These are phyloP conservation scores for Lathyrus tuberosus DNA, from an alignment of 306 rosid genomes.

Conservation along the genomic window DNA sequence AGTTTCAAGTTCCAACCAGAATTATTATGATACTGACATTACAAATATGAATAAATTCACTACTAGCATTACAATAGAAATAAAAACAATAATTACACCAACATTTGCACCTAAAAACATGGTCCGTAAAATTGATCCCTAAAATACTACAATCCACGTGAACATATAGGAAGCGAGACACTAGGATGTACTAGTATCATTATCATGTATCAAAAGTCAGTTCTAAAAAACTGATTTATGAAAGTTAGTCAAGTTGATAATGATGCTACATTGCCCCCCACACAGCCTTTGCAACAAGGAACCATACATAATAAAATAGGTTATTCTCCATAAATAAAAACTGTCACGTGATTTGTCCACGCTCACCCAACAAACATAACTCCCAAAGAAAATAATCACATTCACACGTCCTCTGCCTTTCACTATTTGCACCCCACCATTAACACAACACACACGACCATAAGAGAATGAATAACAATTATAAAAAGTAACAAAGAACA, in stretches of 20 bases:
- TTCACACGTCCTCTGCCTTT: constrained; percentile 25
- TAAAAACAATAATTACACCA: too few relatives aligned
- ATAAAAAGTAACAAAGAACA: constrained; percentile 29
- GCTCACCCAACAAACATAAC: constrained; percentile 33
- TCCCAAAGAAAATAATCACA: constrained; percentile 43
- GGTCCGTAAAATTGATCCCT: too few relatives aligned
- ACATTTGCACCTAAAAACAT: too few relatives aligned
- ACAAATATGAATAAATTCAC: too few relatives aligned
- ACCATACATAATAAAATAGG: not conserved
- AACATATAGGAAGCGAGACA: too few relatives aligned
- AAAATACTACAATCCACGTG: too few relatives aligned
- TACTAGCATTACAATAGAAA: too few relatives aligned
- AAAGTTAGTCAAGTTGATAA: constrained; percentile 34
- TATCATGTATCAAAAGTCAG: constrained; percentile 31
- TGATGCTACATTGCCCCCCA: constrained; percentile 25
- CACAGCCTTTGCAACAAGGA: constrained; percentile 29
- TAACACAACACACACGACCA: constrained; percentile 19
- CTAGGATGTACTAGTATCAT: too few relatives aligned
- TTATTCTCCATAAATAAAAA: constrained; percentile 17
- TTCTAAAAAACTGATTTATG: constrained; percentile 29
- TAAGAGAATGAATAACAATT: not conserved
- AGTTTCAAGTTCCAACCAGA: too few relatives aligned
- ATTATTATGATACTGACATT: too few relatives aligned
- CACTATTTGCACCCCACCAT: constrained; percentile 21
- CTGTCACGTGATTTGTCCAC: constrained; percentile 44